Base-by-base conservation (phyloP, 2,329 filamentous ascomycete species). In the Aureobasidium sp. region DNA sequence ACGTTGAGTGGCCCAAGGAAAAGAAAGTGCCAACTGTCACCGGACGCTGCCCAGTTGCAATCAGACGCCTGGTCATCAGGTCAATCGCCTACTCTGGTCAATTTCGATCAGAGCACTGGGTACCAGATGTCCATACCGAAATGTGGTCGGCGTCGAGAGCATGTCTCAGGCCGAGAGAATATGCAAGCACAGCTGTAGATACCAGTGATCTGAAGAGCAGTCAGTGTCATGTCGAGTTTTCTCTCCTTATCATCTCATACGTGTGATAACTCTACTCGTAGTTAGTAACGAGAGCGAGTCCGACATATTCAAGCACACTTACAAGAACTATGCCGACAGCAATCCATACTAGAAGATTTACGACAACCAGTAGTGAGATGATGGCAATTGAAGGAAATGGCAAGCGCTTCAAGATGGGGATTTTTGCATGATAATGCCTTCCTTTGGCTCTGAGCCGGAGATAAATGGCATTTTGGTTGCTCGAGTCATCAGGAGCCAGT, bases 111-210 rank as follows among this genome's bases (percentile, higher is more conserved):
- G 17, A 11, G 3, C 3, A 4, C 14, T 29, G 22, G 8, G 41
- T 12, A 4, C 6, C 34, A 6, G 62, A 35, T n/a, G n/a, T n/a
- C n/a, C n/a, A n/a, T 68, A 78, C 75, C 35, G 81, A 83, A 59
- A 88, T 88, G 65, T 97, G 93, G 70, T 97, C 91, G n/a, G 91
- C 93, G 64, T 97, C 93, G 39, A 97, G 81, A n/a, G 91, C 91
- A 74, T 97, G 91, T 37, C 91, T 85, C 11, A 97, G 79, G 2
- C 91, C 91, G 10, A 97, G 79, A 0, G 88, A 88, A 68, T 94
- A 97, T 22, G 90, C 84, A 1, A 97, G 79, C 2, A 90, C 83
- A 1, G 90, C 88, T 2, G 90, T 85, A 2, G 86, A 86, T 45
- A 90, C 81, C 57, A 96, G 78, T 0, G 76, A 72, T 0, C 76